These are phyloP conservation scores for Fraxinus anomala DNA, from an alignment of 257 asterid genomes.

Conservation along the genomic window DNA sequence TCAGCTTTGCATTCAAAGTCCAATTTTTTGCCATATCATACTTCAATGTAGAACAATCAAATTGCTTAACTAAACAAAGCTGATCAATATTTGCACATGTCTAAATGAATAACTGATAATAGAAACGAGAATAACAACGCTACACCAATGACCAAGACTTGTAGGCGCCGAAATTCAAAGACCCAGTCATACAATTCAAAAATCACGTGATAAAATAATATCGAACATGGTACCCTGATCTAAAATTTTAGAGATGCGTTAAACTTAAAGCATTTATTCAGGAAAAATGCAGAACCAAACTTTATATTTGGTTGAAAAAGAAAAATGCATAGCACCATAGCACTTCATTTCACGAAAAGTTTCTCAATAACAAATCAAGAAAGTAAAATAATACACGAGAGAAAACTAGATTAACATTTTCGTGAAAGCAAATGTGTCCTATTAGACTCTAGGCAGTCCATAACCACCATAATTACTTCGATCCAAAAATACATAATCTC, in stretches of 20 bases:
- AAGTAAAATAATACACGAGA: not conserved
- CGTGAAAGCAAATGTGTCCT: not conserved
- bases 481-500: not conserved
- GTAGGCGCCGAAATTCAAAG: not conserved
- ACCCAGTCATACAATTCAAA: constrained; percentile 3
- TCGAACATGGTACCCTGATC: constrained; percentile 18
- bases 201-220: constrained; percentile 11
- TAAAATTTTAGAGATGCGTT: constrained; percentile 2
- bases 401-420: not conserved
- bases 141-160: not conserved
- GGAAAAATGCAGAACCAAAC: constrained; percentile 25
- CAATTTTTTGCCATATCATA: not conserved
- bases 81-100: not conserved
- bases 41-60: not conserved
- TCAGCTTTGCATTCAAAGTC: not conserved
- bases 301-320: constrained; percentile 12
- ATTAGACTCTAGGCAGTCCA: not conserved
- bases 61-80: not conserved
- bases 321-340: not conserved
- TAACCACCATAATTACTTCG: not conserved
- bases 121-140: not conserved
- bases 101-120: not conserved
- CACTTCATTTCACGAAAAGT: not conserved
- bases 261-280: constrained; percentile 7
- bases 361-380: not conserved